Evolutionary conservation across 495 filamentous ascomycete species (phyloP).

Genomic region (Copromyces sp.): DNA sequence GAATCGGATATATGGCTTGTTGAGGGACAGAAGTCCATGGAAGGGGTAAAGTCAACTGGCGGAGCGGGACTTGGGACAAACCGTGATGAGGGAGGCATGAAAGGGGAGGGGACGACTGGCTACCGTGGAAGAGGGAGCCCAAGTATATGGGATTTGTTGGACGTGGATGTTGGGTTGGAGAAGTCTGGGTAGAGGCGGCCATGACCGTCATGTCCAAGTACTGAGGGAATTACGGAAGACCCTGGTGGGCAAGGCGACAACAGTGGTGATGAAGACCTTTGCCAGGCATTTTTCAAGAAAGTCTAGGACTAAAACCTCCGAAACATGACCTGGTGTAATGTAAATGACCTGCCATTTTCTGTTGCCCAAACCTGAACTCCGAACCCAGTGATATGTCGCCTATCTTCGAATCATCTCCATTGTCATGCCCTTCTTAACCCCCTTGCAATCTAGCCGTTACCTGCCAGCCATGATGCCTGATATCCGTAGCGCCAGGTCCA

Average conservation of each 20-base stretch:
- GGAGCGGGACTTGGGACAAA: slow-evolving; percentile 20
- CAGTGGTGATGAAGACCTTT: neutral
- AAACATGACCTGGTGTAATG: neutral
- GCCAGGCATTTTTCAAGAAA: slow-evolving; percentile 17
- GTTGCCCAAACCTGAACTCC: slow-evolving; percentile 6
- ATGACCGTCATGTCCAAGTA: neutral
- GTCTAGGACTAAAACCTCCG: neutral
- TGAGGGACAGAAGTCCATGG: slow-evolving; percentile 15
- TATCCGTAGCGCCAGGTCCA: slow-evolving; percentile 76
- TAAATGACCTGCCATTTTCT: slow-evolving; percentile 3
- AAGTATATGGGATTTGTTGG: slow-evolving; percentile 33
- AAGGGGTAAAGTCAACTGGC: slow-evolving; percentile 8
- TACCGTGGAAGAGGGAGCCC: slow-evolving; percentile 12
- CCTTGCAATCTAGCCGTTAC: slow-evolving; percentile 1
- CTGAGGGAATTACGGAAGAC: neutral
- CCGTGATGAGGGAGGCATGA: slow-evolving; percentile 5
- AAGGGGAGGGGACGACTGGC: slow-evolving; percentile 16
- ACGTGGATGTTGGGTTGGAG: slow-evolving; percentile 34
- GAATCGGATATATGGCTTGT: slow-evolving; percentile 28
- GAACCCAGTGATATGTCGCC: neutral
- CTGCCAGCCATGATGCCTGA: slow-evolving; percentile 56
- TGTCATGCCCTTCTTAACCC: neutral
- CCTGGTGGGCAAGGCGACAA: neutral
- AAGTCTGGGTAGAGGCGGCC: neutral
- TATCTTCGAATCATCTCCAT: neutral